Evolutionary conservation across 805 yeast species (phyloP).

Genomic region (Candida jianshihensis): DNA sequence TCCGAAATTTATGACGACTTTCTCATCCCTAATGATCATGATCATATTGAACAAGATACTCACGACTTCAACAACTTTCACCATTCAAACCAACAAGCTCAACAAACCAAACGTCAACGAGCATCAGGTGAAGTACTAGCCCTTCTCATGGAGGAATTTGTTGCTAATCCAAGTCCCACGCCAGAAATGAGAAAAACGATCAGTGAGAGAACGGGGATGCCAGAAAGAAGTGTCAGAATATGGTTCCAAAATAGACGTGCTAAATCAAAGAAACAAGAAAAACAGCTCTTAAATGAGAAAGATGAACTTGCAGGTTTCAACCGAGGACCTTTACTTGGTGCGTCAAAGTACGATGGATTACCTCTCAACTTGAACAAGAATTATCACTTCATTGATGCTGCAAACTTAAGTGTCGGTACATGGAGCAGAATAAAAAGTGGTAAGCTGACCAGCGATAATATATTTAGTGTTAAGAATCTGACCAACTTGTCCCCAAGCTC

Average conservation of each 20-base stretch:
- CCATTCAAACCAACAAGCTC: constrained; percentile 3
- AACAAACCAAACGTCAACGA: constrained; percentile 48
- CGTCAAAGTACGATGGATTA: constrained; percentile 30
- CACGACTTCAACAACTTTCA: background rate
- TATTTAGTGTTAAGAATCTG: constrained; percentile 35
- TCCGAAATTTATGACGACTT: too few species aligned
- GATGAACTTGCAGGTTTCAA: constrained; percentile 11
- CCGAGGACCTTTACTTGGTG: constrained; percentile 4
- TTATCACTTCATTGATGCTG: constrained; percentile 62
- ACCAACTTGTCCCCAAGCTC: constrained; percentile 64
- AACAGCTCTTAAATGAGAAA: constrained; percentile 27
- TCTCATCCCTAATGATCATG: too few species aligned
- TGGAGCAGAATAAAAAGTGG: constrained; percentile 80
- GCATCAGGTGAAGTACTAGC: constrained; percentile 79
- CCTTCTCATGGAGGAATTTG: constrained; percentile 60
- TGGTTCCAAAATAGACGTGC: constrained; percentile 93
- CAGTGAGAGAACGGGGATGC: constrained; percentile 68
- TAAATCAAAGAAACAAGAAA: constrained; percentile 60
- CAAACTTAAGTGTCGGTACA: constrained; percentile 64
- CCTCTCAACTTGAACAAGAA: constrained; percentile 57
- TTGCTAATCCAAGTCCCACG: constrained; percentile 70
- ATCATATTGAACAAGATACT: too few species aligned
- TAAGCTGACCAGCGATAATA: constrained; percentile 30
- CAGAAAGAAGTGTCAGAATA: constrained; percentile 82
- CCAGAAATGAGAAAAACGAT: constrained; percentile 63